Conservation (phyloP, 129 eudicot species). For the Flaveria robusta region DNA sequence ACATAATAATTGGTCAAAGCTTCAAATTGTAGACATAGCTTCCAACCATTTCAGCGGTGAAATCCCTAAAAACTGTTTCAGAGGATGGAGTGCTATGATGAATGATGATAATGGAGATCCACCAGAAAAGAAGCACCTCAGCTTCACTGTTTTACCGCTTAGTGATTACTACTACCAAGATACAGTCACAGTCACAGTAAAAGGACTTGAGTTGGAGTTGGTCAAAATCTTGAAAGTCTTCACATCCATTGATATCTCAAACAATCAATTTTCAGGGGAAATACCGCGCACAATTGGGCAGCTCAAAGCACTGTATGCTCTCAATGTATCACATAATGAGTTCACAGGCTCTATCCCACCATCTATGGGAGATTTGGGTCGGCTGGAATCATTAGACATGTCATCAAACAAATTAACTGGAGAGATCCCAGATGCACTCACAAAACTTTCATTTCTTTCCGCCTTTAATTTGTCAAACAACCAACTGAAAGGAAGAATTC, state of each 20-base stretch:
- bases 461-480: conserved; percentile 57
- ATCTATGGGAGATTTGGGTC: conserved; percentile 52
- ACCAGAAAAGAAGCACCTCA: conserved; percentile 30
- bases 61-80: conserved; percentile 36
- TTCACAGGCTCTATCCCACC: conserved; percentile 58
- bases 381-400: conserved; percentile 68
- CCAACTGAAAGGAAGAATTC: conserved; percentile 50
- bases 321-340: conserved; percentile 57
- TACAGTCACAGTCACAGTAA: conserved; percentile 48
- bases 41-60: conserved; percentile 45
- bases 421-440: conserved; percentile 48
- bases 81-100: conserved; percentile 51
- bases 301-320: conserved; percentile 45
- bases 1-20: conserved; percentile 44
- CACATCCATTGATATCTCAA: conserved; percentile 65
- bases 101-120: conserved; percentile 6
- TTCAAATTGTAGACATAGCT: conserved; percentile 69
- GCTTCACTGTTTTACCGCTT: conserved; percentile 24
- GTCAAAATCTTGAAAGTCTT: conserved; percentile 54
- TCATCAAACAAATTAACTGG: conserved; percentile 58
- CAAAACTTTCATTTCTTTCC: conserved; percentile 45
- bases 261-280: conserved; percentile 48
- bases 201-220: conserved; percentile 55
- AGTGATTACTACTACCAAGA: conserved; percentile 48
- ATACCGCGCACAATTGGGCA: conserved; percentile 55